A percentile compares a stretch with the other conserved stretches of the same genome.
Evolutionary conservation across 2,329 filamentous ascomycete genomes (phyloP).

Genomic region (Rutstroemia sydowiana): DNA sequence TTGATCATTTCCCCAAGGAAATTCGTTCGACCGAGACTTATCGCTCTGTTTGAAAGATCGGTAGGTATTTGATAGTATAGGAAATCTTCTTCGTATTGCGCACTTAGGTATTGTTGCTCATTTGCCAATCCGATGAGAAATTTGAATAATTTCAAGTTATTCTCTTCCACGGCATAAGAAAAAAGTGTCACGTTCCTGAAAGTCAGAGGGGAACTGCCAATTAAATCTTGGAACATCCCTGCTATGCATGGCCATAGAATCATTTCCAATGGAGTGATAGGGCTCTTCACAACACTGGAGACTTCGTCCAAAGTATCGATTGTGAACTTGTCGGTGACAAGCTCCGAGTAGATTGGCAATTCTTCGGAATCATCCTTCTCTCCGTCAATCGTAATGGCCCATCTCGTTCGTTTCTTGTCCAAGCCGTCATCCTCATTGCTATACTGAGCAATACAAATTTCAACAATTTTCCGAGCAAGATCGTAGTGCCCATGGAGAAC

Average conservation of each 20-base stretch:
- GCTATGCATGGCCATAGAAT: conserved; percentile 37
- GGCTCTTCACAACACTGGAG: conserved; percentile 60
- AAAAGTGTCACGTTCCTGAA: conserved; percentile 10
- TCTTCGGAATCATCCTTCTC: conserved; percentile 27
- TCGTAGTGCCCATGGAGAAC: conserved; percentile 57
- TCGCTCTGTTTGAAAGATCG: conserved; percentile 36
- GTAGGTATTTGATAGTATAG: conserved; percentile 27
- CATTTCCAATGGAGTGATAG: conserved; percentile 46
- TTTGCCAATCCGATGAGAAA: conserved; percentile 23
- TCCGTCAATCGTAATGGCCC: conserved; percentile 45
- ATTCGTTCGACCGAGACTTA: conserved; percentile 43
- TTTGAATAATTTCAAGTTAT: conserved; percentile 25
- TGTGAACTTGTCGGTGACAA: conserved; percentile 62
- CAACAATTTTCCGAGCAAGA: conserved; percentile 58
- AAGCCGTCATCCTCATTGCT: conserved; percentile 33
- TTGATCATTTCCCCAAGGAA: conserved; percentile 59
- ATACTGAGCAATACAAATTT: conserved; percentile 65
- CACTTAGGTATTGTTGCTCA: conserved; percentile 21
- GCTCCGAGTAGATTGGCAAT: conserved; percentile 43
- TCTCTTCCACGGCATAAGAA: conserved; percentile 17
- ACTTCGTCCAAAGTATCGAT: conserved; percentile 69
- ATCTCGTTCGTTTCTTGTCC: conserved; percentile 19
- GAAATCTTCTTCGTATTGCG: conserved; percentile 20
- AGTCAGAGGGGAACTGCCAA: neutral
- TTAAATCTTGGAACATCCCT: conserved; percentile 8